A percentile compares a stretch with the other conserved stretches of the same genome.
Conservation (phyloP, 768 basidiomycete genomes). For the Termitomyces sp. region DNA sequence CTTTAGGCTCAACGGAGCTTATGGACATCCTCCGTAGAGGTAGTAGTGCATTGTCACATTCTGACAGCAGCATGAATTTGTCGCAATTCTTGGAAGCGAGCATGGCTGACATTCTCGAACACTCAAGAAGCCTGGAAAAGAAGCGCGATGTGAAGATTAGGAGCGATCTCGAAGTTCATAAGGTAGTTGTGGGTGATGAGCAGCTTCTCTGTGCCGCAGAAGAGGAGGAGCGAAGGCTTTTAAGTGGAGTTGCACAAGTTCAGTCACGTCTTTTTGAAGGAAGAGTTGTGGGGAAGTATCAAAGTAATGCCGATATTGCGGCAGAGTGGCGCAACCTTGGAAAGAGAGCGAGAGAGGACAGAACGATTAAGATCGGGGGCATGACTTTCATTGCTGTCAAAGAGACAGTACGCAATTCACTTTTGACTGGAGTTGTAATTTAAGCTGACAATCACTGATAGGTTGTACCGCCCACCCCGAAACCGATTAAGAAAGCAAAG, state of each 20-base stretch:
- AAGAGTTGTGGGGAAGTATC: constrained; percentile 26
- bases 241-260: constrained; percentile 54
- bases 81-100: constrained; percentile 37
- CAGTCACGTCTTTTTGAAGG: constrained; percentile 57
- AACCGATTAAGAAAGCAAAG: constrained; percentile 23
- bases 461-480: constrained; percentile 11
- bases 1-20: constrained; percentile 39
- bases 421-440: too few species aligned
- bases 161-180: constrained; percentile 25
- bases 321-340: constrained; percentile 40
- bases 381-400: constrained; percentile 22
- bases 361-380: constrained; percentile 28
- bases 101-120: constrained; percentile 37
- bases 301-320: constrained; percentile 36
- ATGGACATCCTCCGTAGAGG: constrained; percentile 53
- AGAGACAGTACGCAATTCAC: constrained; percentile 8
- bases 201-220: constrained; percentile 36
- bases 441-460: constrained; percentile 4
- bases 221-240: constrained; percentile 44
- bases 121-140: constrained; percentile 36
- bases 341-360: constrained; percentile 35
- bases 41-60: constrained; percentile 43
- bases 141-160: constrained; percentile 40
- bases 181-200: constrained; percentile 7
- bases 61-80: constrained; percentile 33